Base-by-base conservation (phyloP, 306 rosid species). In the Citrullus colocynthis region DNA sequence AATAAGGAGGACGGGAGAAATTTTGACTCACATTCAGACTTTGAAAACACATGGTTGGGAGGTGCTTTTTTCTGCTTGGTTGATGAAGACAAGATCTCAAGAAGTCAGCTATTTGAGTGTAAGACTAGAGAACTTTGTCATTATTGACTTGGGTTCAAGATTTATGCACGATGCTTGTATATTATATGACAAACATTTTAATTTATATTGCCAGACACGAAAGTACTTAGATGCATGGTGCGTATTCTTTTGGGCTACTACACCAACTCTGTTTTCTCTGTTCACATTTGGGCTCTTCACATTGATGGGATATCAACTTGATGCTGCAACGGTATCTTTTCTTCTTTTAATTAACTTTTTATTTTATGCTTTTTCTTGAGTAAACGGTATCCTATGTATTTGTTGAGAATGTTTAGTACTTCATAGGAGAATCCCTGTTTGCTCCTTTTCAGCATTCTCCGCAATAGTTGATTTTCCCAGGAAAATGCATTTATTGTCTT, bases 161-260 rank as follows among this genome's bases (percentile, higher is more conserved):
- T 49, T 28, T 54, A 74, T 74, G 20, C n/a, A 56, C 21, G 7
- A 54, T 75, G 54, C 21, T 55, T 75, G 51, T 18, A 54, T 75
- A 32, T 32, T 52, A 75, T 75, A 28, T 52, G 37, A 52, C 49
- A 5, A 20, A 36, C 21, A 34, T 58, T 80, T 44, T 83, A 74
- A 76, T 71, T 74, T n/a, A 75, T 77, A 72, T 85, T 74, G 57
- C 66, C 80, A 94, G 98, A 92, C 92, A n/a, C 89, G 97, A 79
- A 94, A 94, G 75, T 94, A 94, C 89, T 82, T 94, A 83, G 98
- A 94, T 84, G 98, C 98, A 15, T 94, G 98, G 98, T 94, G 98
- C 60, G 97, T 94, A 75, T 94, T 94, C 87, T 94, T 94, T 86
- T 94, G 98, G 98, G 98, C 98, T 42, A 90, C 96, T 61, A 94